Evolutionary conservation across 441 rosid genomes (phyloP), one percentile per base, ranked within the genome.

Genomic region (Erysimum pusillum): DNA sequence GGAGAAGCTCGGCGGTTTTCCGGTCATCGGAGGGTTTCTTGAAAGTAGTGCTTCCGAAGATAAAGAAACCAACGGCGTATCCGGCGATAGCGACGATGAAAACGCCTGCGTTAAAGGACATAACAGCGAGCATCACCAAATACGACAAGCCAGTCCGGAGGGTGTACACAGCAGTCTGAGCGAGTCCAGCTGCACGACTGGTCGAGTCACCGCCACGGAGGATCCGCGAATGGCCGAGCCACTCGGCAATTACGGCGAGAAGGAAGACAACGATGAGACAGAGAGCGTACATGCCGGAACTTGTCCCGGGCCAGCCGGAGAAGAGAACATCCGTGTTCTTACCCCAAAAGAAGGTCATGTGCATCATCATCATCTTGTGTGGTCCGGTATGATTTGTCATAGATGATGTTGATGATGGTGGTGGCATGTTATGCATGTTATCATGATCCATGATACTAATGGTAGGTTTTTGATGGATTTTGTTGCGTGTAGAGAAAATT

Each of bases 331-430:
- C 76, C 13, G 86, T 80, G 42, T 85, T 74, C 34, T 67, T 83
- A 11, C 94, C 90, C 91, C 92, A 88, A 32, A 72, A 87, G 76
- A 89, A 91, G 17, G 92, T 80, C 91, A 83, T 84, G 82, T 85
- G 89, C 89, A 85, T 84, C 84, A 81, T 68, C 85, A 79, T 83
- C 84, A 62, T n/a, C n/a, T n/a, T 82, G 22, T 67, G 56, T 18
- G 68, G 54, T 31, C 28, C 28, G 0, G 67, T 42, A 44, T 65
- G 84, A 31, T 22, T 78, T 64, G 68, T 67, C 74, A 67, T 68
- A 39, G 78, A 57, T 54, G 79, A 38, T 67, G 70, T 41, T 73
- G 65, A 28, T 36, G 81, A 35, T 78, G 81, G 69, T 67, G 81
- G 66, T 51, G 78, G 46, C 78, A 73, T 79, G 53, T 54, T 57